Evolutionary conservation across 108 stramenopile genomes (phyloP).

Genomic region (Skeletonema menzelii): DNA sequence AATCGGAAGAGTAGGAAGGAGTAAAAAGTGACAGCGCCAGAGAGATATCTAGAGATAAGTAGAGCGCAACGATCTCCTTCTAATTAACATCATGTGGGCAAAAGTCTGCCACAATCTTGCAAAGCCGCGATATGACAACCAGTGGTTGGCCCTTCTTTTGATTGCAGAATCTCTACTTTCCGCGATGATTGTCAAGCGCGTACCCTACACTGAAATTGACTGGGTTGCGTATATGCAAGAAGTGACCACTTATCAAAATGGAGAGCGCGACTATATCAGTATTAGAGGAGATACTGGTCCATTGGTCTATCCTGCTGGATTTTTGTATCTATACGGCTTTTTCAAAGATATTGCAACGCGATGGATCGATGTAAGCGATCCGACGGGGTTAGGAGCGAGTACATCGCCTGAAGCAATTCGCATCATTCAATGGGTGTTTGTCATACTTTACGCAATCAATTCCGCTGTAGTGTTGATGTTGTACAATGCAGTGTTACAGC

Average conservation of each 20-base stretch:
- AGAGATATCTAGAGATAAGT: no score
- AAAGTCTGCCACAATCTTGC: conserved; percentile 42
- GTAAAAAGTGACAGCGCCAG: no score
- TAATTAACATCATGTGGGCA: neutral
- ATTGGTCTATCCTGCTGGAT: conserved; percentile 97
- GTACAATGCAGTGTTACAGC: conserved; percentile 58
- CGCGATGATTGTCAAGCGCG: conserved; percentile 59
- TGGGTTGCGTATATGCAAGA: conserved; percentile 99
- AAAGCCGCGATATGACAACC: conserved; percentile 38
- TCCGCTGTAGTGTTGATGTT: conserved; percentile 67
- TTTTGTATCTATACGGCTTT: conserved; percentile 87
- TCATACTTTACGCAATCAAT: conserved; percentile 72
- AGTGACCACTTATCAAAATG: conserved; percentile 77
- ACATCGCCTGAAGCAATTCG: conserved; percentile 50
- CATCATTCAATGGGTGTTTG: conserved; percentile 85
- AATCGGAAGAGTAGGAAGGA: no score
- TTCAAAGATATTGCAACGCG: conserved; percentile 70
- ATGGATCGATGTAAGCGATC: conserved; percentile 14
- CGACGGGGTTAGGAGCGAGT: conserved; percentile 23
- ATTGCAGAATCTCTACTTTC: conserved; percentile 57
- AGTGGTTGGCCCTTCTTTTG: conserved; percentile 48
- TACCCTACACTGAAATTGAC: conserved; percentile 98
- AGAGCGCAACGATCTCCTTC: no score
- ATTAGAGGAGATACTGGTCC: conserved; percentile 94
- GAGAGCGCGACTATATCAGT: conserved; percentile 88